Base-by-base conservation (phyloP, 768 basidiomycete genomes). In the Stropharia rugosoannulata region DNA sequence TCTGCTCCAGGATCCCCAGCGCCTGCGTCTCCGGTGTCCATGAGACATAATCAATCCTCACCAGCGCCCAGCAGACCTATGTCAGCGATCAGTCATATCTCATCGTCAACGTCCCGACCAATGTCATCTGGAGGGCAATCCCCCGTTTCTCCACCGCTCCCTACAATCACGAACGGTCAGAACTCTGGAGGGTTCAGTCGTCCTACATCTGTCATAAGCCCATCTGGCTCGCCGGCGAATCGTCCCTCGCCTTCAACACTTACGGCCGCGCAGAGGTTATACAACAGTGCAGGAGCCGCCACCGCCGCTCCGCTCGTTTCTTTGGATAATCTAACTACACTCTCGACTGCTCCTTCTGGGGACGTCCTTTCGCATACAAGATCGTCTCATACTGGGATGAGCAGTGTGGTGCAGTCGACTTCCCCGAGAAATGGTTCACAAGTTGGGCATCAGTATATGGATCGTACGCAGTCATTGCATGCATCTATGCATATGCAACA, bases 251-350 rank as follows among this genome's bases (percentile, higher is more conserved):
- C 44, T 18, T 41, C 54, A 32, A 49, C 47, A 37, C 49, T 49
- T 8, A 48, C 35, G 27, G 45, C 49, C 36, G 79, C 79, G 19
- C 79, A 78, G 45, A 73, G 71, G 47, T 62, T 81, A 25, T 81
- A 79, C 58, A 75, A 74, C 6, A 78, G 75, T 44, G 74, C 76
- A 4, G 49, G 66, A 25, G 63, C 56, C 51, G 64, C 59, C 49
- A 62, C 55, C 27, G 39, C 59, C 13, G 44, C 54, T 11, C 64
- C 66, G 2, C 62, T 68, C 59, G 62, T 66, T 15, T 60, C 47
- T 25, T 32, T 58, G 13, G 51, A 53, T 8, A 43, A 43, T 27
- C 60, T 66, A 16, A 50, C 49, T 25, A 57, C 51, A 19, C 48
- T 59, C 2, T 55, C 59, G 13, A 63, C 59, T 11, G 38, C 60